Evolutionary conservation across 441 rosid species (phyloP), one percentile per base, ranked within the genome.

Genomic region (Breynia disticha): DNA sequence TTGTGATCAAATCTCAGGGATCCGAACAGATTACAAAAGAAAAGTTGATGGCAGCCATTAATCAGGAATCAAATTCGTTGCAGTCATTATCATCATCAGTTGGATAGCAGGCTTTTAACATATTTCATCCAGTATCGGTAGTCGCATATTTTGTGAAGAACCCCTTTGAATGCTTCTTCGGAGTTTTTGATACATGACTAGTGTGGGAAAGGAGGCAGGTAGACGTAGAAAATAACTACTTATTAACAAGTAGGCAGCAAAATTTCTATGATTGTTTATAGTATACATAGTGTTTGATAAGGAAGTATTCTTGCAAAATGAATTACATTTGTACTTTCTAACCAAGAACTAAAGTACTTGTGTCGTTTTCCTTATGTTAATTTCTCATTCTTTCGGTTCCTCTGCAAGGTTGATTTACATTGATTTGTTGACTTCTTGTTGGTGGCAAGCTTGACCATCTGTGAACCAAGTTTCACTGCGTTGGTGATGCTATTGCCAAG

Each of bases 11-110:
- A 67, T 70, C 94, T 49, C 80, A 74, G 43, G 84, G 79, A 41
- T 71, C 84, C 0, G 86, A 84, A 63, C 82, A 81, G 71, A 65
- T 86, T 57, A 84, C 87, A 3, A 90, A 75, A 77, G 97, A 90
- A 66, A 84, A 81, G 70, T 57, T 86, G 55, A 72, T 81, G 62
- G 94, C 88, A 6, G 82, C 76, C 11, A 70, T 79, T 61, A 60
- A 79, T 47, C 74, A 60, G 0, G 81, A 77, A 55, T 69, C 73
- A 7, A 73, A 58, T 67, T 63, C 79, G 9, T 61, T 60, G 46
- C 69, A 76, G 69, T 67, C 78, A 58, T 59, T 73, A 66, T 79
- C 85, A 39, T 73, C 82, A 11, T 70, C 82, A 13, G 62, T 57
- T 59, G 77, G 74, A 39, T 76, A 80, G 78, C 58, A 57, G 49